A percentile compares a stretch with the other conserved stretches of the same genome.
phyloP scores from a whole-genome alignment of 2,329 filamentous ascomycete species.

The Coniosporium tulheliwenetii region DNA sequence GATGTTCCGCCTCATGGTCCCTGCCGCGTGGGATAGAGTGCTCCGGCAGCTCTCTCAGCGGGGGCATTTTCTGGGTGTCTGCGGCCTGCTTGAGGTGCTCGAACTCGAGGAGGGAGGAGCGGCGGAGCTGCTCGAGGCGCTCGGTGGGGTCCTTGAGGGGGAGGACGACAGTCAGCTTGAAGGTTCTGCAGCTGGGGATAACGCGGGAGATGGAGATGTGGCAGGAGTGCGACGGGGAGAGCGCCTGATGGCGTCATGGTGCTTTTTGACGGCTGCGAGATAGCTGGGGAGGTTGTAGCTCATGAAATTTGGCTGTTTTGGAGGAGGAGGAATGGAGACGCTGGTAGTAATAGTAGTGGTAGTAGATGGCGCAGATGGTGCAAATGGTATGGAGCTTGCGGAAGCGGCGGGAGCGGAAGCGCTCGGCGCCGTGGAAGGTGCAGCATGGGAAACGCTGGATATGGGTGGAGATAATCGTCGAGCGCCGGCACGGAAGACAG shows the following conservation, averaged over 20 bases:
- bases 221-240: not conserved
- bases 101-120: conserved; percentile 26
- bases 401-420: not conserved
- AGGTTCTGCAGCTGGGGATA: not conserved
- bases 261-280: too few relatives aligned
- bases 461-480: not conserved
- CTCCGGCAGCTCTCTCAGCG: conserved; percentile 18
- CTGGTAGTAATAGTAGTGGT: too few relatives aligned
- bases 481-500: not conserved
- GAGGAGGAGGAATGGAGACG: too few relatives aligned
- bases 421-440: not conserved
- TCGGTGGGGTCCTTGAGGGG: conserved; percentile 25
- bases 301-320: too few relatives aligned
- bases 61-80: conserved; percentile 13
- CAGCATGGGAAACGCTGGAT: not conserved
- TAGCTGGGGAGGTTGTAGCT: too few relatives aligned
- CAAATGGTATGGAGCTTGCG: too few relatives aligned
- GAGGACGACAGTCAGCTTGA: not conserved
- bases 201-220: not conserved
- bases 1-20: not conserved
- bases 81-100: conserved; percentile 19
- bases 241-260: too few relatives aligned
- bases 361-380: too few relatives aligned
- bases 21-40: conserved; percentile 7
- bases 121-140: conserved; percentile 30